Percentiles rank a stretch among this genome's conserved stretches.
phyloP scores from a whole-genome alignment of 768 basidiomycete species.

The Cystofilobasidium capitatum region DNA sequence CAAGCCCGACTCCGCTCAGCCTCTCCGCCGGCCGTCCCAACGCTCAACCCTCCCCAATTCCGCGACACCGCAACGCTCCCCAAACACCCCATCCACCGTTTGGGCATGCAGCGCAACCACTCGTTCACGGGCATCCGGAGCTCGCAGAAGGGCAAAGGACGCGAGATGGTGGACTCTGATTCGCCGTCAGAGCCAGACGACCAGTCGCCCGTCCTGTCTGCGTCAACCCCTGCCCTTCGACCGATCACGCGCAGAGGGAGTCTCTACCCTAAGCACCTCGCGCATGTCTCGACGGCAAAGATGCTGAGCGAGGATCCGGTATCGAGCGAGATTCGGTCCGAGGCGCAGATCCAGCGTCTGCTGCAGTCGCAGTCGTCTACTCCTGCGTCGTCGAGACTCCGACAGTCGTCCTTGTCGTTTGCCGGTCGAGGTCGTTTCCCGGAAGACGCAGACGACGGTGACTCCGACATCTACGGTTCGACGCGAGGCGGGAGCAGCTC shows the following conservation, averaged over 20 bases:
- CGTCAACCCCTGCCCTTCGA: not conserved
- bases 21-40: not conserved
- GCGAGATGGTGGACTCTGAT: not conserved
- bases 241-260: slow-evolving; percentile 7
- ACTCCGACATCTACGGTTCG: slow-evolving; percentile 9
- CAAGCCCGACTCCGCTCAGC: not conserved
- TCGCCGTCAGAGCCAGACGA: not conserved
- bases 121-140: not conserved
- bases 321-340: not conserved
- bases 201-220: not conserved
- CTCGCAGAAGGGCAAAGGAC: not conserved
- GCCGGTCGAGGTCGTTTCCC: slow-evolving; percentile 10
- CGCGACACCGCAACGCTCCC: not conserved
- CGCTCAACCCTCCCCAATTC: not conserved
- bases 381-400: not conserved
- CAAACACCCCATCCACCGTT: not conserved
- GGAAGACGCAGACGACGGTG: slow-evolving; percentile 15
- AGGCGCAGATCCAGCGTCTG: slow-evolving; percentile 14
- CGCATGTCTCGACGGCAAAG: not conserved
- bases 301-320: slow-evolving; percentile 3
- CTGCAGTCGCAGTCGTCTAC: slow-evolving; percentile 5
- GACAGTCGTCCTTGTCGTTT: not conserved
- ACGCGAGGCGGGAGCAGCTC: not conserved
- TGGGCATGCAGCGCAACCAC: slow-evolving; percentile 4
- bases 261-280: slow-evolving; percentile 8